Base-by-base conservation (phyloP, 164 flowering plant species). In the Macadamia integrifolia region DNA sequence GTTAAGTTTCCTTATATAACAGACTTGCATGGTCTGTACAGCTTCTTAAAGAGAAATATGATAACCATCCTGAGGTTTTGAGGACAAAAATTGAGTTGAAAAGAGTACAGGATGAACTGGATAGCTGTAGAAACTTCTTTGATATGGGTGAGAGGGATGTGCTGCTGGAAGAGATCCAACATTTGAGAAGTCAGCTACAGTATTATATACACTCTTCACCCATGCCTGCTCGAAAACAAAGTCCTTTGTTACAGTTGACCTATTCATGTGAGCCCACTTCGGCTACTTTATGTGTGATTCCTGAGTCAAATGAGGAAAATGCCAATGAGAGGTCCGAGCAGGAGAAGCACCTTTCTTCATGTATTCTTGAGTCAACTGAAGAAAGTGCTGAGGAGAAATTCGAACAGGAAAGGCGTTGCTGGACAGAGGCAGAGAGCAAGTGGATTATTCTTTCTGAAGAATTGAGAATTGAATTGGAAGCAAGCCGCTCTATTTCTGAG, bases 101-200 rank as follows among this genome's bases (percentile, higher is more conserved):
- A 77, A 84, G 87, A 78, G 85, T 75, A 66, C 91, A 88, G 71
- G 90, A 90, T 69, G 94, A 95, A 76, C 80, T 95, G 64, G 91
- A 92, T 58, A 64, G 75, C 40, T 87, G 80, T 63, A 79, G 80
- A 58, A 92, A 82, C 74, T 92, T 89, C 74, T 86, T 80, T 77
- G 88, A 92, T 55, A 64, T 92, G 81, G 99, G 94, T 17, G 99
- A 95, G 80, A 87, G 85, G 73, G 97, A 91, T 77, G 96, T 95
- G 40, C 65, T 95, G 69, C 30, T 91, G 81, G 99, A 95, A 76
- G 99, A 95, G 79, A 81, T 95, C 75, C 93, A 89, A 67, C 85
- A 91, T 75, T 78, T 95, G 68, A 83, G 93, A 73, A 82, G 71
- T 76, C 99, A 95, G 71, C 80, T 95, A 29, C 86, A 87, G n/a